Evolutionary conservation across 495 filamentous ascomycete genomes (phyloP), one percentile per base, ranked within the genome.

Genomic region (Chaetomidium leptoderma): DNA sequence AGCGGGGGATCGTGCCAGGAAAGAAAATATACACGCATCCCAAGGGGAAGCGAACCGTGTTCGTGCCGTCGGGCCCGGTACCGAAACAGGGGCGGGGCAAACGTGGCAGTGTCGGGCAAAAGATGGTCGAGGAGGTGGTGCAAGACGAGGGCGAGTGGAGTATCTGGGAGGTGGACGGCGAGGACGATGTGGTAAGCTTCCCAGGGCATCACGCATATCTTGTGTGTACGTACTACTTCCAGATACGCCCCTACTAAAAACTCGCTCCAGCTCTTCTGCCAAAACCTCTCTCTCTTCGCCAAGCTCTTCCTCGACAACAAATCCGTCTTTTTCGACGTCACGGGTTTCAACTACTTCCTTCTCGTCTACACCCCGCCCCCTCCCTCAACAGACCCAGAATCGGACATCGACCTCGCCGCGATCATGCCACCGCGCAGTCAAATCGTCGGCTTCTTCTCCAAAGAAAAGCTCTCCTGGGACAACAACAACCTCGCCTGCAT

Each of bases 401-500:
- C 4, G 17, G 29, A 39, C 24, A 27, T 47, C 32, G 58, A 50
- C 5, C 24, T 51, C 14, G 46, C 49, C 50, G 45, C 45, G 30
- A 39, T 59, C 19, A 53, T 32, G 13, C 36, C 45, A 4, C 69
- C 64, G 4, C 69, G 69, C 21, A 64, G 68, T 37, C 83, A 84
- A 47, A 86, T 97, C 30, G 82, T 96, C 8, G 93, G 95, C 50
- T 99, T 96, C 81, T 99, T 96, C 79, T 92, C 88, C 23, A 97
- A 97, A 67, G 93, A 99, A 74, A 97, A 97, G 66, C 86, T 96
- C 72, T 93, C 89, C 4, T 99, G 93, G 93, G 93, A 99, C 66
- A 90, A 93, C 63, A 97, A 97, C 70, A 99, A 97, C 61, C 82
- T 99, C 0, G 93, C 93, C 4, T 99, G 93, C 68, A 99, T 99